Percentiles rank a stretch among this genome's conserved stretches.
phyloP scores from a whole-genome alignment of 495 filamentous ascomycete genomes.

The Thermochaetoides thermophila region DNA sequence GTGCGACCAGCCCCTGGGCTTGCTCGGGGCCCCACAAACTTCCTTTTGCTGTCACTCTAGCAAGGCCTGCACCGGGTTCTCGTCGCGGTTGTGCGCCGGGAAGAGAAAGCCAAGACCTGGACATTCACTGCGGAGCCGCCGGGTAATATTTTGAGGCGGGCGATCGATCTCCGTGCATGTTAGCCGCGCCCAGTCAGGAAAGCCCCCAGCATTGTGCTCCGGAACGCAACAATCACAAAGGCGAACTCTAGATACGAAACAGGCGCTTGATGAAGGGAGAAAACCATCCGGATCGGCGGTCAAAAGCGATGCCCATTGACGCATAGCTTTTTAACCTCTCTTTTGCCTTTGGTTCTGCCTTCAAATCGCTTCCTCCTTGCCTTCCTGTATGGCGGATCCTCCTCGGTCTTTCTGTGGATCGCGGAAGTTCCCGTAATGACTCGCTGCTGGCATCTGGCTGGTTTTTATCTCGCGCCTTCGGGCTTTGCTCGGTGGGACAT shows the following conservation, averaged over 20 bases:
- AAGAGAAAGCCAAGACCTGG: conserved; percentile 6
- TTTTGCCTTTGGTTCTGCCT: background rate
- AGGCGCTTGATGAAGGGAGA: conserved; percentile 1
- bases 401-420: conserved; percentile 13
- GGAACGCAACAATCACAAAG: too few species aligned
- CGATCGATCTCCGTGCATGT: conserved; percentile 15
- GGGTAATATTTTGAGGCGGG: conserved; percentile 10
- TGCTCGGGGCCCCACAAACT: conserved; percentile 4
- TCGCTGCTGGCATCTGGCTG: conserved; percentile 2
- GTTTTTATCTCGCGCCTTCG: conserved; percentile 6
- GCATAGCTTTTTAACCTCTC: background rate
- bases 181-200: conserved; percentile 10
- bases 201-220: too few species aligned
- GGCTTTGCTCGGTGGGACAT: conserved; percentile 2
- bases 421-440: conserved; percentile 10
- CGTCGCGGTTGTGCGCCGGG: too few species aligned
- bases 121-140: conserved; percentile 13
- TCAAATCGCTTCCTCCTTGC: background rate
- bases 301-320: background rate
- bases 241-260: too few species aligned
- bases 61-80: conserved; percentile 1
- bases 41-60: conserved; percentile 4
- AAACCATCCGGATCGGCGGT: background rate
- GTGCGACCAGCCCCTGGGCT: conserved; percentile 1
- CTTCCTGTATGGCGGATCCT: too few species aligned